Percentiles rank a stretch among this genome's conserved stretches.
Conservation (phyloP, 2,329 filamentous ascomycete species). For the Alternaria viburni region DNA sequence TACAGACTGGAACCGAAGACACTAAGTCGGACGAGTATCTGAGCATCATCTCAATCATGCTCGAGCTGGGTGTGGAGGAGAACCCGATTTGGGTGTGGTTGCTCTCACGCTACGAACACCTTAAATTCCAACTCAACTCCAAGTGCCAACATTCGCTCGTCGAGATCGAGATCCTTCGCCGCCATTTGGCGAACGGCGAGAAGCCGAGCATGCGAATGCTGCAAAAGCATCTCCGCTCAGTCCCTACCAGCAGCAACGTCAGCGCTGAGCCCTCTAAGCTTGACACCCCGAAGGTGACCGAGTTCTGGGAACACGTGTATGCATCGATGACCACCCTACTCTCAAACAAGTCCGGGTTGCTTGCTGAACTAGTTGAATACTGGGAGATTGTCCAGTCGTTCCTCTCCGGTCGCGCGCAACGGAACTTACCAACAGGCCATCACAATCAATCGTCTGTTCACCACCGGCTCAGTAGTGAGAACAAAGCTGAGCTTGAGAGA, state of each 20-base stretch:
- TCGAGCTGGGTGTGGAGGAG: slow-evolving; percentile 94
- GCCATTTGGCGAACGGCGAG: slow-evolving; percentile 76
- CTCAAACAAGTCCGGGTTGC: slow-evolving; percentile 74
- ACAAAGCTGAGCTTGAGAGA: slow-evolving; percentile 74
- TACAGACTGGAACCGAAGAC: slow-evolving; percentile 55
- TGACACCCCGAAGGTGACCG: slow-evolving; percentile 81
- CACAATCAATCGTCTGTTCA: slow-evolving; percentile 82
- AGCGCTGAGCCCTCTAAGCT: slow-evolving; percentile 64
- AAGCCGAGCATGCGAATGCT: slow-evolving; percentile 73
- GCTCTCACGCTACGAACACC: slow-evolving; percentile 82
- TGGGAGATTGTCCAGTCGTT: slow-evolving; percentile 93
- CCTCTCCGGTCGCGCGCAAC: slow-evolving; percentile 83
- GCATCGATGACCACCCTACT: slow-evolving; percentile 76
- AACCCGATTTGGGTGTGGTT: slow-evolving; percentile 98
- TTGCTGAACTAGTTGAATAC: slow-evolving; percentile 90
- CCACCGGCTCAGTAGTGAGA: slow-evolving; percentile 76
- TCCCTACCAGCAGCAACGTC: slow-evolving; percentile 68
- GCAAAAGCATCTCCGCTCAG: slow-evolving; percentile 76
- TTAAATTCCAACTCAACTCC: slow-evolving; percentile 82
- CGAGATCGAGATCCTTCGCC: slow-evolving; percentile 88
- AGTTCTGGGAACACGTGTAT: slow-evolving; percentile 91
- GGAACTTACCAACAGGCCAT: slow-evolving; percentile 77
- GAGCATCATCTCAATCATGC: slow-evolving; percentile 83
- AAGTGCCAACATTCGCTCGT: slow-evolving; percentile 86
- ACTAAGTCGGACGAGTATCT: slow-evolving; percentile 79